Evolutionary conservation across 805 yeast species (phyloP).

Genomic region (Candida alai): DNA sequence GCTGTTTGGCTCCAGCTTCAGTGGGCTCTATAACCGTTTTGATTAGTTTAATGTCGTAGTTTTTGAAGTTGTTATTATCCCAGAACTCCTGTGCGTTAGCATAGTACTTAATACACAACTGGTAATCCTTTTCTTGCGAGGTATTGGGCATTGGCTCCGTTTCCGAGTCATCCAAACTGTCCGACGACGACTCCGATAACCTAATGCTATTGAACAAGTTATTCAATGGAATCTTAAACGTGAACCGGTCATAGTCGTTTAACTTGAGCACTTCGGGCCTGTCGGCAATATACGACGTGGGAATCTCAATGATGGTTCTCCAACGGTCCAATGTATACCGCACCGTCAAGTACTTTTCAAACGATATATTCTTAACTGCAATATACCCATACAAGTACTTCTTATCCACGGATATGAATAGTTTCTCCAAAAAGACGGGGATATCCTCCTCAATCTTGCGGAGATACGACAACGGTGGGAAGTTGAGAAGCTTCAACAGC

Average conservation of each 20-base stretch:
- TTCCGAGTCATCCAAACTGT: constrained; percentile 6
- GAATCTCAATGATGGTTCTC: constrained; percentile 69
- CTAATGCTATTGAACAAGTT: constrained; percentile 32
- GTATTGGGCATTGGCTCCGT: not conserved
- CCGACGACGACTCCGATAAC: constrained; percentile 6
- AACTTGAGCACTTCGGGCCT: constrained; percentile 45
- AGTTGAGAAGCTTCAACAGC: constrained; percentile 41
- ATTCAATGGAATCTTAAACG: constrained; percentile 56
- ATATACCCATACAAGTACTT: constrained; percentile 64
- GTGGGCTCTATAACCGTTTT: constrained; percentile 14
- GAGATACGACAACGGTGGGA: constrained; percentile 45
- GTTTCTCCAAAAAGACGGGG: constrained; percentile 60
- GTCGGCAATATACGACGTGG: constrained; percentile 58
- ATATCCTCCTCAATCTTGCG: constrained; percentile 35
- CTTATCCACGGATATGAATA: constrained; percentile 57
- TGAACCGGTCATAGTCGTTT: constrained; percentile 65
- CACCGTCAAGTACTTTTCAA: constrained; percentile 61
- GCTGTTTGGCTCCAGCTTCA: constrained; percentile 11
- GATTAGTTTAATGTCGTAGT: constrained; percentile 52
- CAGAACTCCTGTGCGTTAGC: constrained; percentile 54
- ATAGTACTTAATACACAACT: constrained; percentile 57
- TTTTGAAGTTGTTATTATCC: constrained; percentile 68
- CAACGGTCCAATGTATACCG: constrained; percentile 78
- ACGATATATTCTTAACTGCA: constrained; percentile 73
- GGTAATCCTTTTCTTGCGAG: constrained; percentile 18